These are phyloP conservation scores for Dryas drummondii DNA, from an alignment of 306 rosid species.

Conservation along the genomic window DNA sequence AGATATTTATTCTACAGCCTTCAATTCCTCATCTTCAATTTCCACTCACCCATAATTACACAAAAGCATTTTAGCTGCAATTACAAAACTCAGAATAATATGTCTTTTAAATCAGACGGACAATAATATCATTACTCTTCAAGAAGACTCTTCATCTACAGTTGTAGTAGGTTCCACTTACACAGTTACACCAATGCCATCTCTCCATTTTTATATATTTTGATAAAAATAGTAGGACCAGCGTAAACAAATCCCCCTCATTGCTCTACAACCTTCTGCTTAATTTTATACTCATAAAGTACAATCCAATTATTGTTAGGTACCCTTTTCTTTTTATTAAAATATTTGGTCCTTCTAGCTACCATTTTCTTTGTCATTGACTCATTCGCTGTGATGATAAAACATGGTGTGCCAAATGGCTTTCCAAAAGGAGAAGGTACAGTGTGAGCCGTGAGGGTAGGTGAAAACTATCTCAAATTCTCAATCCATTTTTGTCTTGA, in stretches of 20 bases:
- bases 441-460: no score
- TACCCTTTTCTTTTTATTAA: neutral
- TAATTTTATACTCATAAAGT: neutral
- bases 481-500: no score
- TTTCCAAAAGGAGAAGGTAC: conserved; percentile 40
- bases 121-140: no score
- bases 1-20: neutral
- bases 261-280: conserved; percentile 1
- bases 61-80: no score
- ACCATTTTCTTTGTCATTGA: neutral
- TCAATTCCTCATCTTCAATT: neutral
- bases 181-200: neutral
- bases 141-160: neutral
- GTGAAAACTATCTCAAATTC: no score
- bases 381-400: neutral
- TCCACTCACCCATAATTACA: no score
- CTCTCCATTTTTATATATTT: neutral
- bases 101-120: no score
- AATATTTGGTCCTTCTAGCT: neutral
- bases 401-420: neutral
- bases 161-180: neutral
- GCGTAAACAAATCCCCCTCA: neutral
- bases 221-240: neutral
- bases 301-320: neutral
- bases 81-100: no score